Evolutionary conservation across 148 eudicot species (phyloP).

Genomic region (Spergularia marina): DNA sequence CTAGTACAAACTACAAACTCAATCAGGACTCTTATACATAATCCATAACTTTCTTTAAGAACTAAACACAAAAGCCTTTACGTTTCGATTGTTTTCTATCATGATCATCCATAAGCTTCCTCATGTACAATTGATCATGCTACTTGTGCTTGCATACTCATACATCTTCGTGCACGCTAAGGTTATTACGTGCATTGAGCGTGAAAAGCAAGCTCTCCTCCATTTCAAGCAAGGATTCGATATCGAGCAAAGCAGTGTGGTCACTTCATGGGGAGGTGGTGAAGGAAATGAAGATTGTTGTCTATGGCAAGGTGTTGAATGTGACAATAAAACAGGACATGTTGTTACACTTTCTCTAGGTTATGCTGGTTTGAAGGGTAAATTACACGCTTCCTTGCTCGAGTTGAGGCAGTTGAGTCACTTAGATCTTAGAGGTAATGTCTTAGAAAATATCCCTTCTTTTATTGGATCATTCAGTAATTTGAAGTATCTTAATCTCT

Average conservation of each 20-base stretch:
- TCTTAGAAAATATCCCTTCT: slow-evolving; percentile 31
- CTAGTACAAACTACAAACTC: too few species aligned
- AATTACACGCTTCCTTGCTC: slow-evolving; percentile 8
- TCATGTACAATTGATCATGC: not conserved
- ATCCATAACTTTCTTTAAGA: too few species aligned
- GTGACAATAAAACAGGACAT: slow-evolving; percentile 2
- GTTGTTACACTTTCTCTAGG: slow-evolving; percentile 3
- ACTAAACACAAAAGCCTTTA: too few species aligned
- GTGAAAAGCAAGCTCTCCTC: slow-evolving; percentile 25
- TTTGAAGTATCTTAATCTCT: slow-evolving; percentile 37
- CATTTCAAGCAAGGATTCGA: slow-evolving; percentile 18
- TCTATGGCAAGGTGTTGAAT: slow-evolving; percentile 9
- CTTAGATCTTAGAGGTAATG: slow-evolving; percentile 31
- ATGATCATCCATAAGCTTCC: not conserved
- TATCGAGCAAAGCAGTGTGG: not conserved
- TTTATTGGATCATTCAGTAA: slow-evolving; percentile 36
- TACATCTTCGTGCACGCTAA: not conserved
- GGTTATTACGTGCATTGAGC: slow-evolving; percentile 5
- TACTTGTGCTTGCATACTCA: not conserved
- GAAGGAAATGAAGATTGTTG: not conserved
- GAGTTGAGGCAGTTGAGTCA: slow-evolving; percentile 1
- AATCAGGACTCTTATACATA: too few species aligned
- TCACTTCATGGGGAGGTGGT: slow-evolving; percentile 4
- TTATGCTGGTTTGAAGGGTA: slow-evolving; percentile 1
- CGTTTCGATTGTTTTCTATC: not conserved